Conservation (phyloP, 768 basidiomycete species). For the Lentinula edodes region DNA sequence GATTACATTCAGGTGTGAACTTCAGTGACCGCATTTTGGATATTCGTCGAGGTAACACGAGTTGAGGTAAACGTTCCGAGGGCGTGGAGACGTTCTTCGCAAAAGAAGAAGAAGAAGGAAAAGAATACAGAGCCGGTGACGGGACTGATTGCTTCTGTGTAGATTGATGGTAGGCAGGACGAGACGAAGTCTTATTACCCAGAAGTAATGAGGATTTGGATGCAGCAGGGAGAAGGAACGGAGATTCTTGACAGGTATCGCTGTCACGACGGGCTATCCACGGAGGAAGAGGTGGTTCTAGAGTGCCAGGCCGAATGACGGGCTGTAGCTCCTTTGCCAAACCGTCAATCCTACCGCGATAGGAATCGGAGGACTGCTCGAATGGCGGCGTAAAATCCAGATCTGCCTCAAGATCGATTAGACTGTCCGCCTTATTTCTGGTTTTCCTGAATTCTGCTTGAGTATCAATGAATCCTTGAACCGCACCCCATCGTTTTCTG, state of each 20-base stretch:
- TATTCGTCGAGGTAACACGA: neutral
- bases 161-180: neutral
- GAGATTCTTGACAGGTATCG: neutral
- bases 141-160: neutral
- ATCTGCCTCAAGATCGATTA: slow-evolving; percentile 1
- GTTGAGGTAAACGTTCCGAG: neutral
- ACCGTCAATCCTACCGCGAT: slow-evolving; percentile 1
- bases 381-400: slow-evolving; percentile 2
- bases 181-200: neutral
- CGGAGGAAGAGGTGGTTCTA: neutral
- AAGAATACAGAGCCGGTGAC: neutral
- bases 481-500: slow-evolving; percentile 16
- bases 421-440: neutral
- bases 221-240: neutral
- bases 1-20: slow-evolving; percentile 5
- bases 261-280: neutral
- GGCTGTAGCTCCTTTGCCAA: neutral
- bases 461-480: neutral
- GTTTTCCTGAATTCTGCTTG: neutral
- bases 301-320: neutral
- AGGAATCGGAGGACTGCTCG: neutral
- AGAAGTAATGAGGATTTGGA: neutral
- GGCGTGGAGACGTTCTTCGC: neutral
- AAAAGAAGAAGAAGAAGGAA: neutral
- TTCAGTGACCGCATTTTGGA: slow-evolving; percentile 7